Evolutionary conservation across 345 rosid species (phyloP), one percentile per base, ranked within the genome.

Genomic region (Stellera chamaejasme): DNA sequence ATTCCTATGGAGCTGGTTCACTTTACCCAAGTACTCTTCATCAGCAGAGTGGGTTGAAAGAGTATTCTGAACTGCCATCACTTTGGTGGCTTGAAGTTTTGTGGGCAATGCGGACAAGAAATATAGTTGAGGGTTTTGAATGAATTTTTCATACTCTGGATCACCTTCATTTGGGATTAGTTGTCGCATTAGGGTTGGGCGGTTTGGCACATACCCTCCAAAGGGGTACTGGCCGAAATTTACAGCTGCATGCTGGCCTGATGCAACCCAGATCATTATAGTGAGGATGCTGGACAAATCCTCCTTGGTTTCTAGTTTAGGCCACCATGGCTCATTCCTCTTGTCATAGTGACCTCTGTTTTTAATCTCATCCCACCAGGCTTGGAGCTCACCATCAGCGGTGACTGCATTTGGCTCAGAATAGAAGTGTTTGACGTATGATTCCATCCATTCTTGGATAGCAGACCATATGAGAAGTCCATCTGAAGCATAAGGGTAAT

Each of bases 151-250:
- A 26, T 78, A 86, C 16, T 82, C 89, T 1, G 75, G 77, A 1
- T 79, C 82, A 0, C 69, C 65, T 58, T 82, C 90, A 44, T 68
- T 78, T 0, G 93, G 96, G 58, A 92, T 77, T 62, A 82, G 84
- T 62, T 82, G 76, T 67, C 96, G 69, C 79, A 88, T 56, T 7
- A 92, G 72, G 0, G 98, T 88, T 6, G 96, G 98, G 10, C 91
- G 79, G 77, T 84, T 92, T 1, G 96, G 96, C 66, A 88, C 84
- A 58, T 92, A 92, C 11, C 96, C 96, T 78, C 98, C 96, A 1
- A 92, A 85, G 0, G 96, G 96, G 67, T 92, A 92, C 72, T 88
- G 98, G 11, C 96, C 98, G 15, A 92, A 92, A 77, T 92, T 92
- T 16, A 92, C 65, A 53, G 98, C 98, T 0, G 96, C 98, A 53